These are phyloP conservation scores for Phaeoacremonium minimum DNA, from an alignment of 2,329 filamentous ascomycete genomes.

Conservation along the genomic window DNA sequence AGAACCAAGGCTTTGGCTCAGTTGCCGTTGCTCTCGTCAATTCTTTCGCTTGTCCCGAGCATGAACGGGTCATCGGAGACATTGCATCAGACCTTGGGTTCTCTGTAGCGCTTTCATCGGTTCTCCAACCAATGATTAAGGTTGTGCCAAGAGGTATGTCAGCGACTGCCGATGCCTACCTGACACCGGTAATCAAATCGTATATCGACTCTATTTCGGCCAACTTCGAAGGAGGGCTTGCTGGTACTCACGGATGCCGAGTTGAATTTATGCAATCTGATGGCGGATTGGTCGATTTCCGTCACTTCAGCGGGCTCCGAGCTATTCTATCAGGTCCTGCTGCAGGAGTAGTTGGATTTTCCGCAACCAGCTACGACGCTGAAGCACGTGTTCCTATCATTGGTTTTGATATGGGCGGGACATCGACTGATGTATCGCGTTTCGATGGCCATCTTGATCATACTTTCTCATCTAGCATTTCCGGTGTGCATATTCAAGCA, in stretches of 20 bases:
- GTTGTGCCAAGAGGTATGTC: conserved; percentile 66
- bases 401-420: conserved; percentile 7
- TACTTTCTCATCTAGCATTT: conserved; percentile 5
- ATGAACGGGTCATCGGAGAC: conserved; percentile 57
- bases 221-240: conserved; percentile 67
- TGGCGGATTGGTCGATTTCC: conserved; percentile 4
- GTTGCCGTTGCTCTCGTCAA: conserved; percentile 27
- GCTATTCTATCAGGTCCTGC: conserved; percentile 6
- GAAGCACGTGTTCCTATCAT: neutral
- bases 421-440: conserved; percentile 5
- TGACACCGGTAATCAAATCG: conserved; percentile 68
- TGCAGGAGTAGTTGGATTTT: conserved; percentile 5
- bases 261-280: conserved; percentile 91
- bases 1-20: conserved; percentile 24
- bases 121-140: conserved; percentile 78
- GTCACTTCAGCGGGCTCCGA: conserved; percentile 3
- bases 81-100: conserved; percentile 75
- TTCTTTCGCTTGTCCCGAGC: conserved; percentile 23
- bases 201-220: conserved; percentile 67
- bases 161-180: conserved; percentile 68
- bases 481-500: conserved; percentile 4
- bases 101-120: conserved; percentile 72
- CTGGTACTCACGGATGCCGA: conserved; percentile 59
- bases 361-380: conserved; percentile 4
- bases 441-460: conserved; percentile 7